These are phyloP conservation scores for Furcasterigmium sp. DNA, from an alignment of 2,329 filamentous ascomycete genomes.

Conservation along the genomic window DNA sequence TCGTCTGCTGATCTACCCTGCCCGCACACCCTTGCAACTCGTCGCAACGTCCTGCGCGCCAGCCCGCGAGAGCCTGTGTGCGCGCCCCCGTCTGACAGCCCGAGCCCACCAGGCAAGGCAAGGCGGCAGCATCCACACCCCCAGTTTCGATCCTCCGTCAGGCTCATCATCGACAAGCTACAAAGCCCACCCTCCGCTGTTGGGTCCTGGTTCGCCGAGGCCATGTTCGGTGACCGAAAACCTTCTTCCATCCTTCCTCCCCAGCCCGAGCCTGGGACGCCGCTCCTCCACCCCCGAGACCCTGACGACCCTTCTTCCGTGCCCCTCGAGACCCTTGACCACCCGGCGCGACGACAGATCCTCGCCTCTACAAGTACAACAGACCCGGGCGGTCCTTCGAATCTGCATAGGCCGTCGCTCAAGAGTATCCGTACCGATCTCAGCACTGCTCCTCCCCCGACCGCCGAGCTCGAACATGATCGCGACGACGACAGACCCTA, in stretches of 20 bases:
- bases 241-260: background rate
- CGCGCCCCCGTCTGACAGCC: too few species aligned
- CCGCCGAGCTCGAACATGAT: conserved; percentile 9
- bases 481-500: conserved; percentile 7
- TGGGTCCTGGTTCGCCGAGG: background rate
- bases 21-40: too few species aligned
- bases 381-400: too few species aligned
- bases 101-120: too few species aligned
- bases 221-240: conserved; percentile 4
- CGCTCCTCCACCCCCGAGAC: background rate
- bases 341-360: too few species aligned
- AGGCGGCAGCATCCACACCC: background rate
- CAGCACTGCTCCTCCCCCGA: background rate
- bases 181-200: conserved; percentile 1
- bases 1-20: background rate
- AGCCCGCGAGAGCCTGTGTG: too few species aligned
- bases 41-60: too few species aligned
- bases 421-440: background rate
- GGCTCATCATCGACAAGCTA: background rate
- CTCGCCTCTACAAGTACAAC: too few species aligned
- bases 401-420: too few species aligned
- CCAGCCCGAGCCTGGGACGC: background rate
- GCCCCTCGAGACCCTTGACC: background rate
- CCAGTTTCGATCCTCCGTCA: background rate
- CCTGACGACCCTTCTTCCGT: conserved; percentile 2